Conservation (phyloP, 1,284 basidiomycete genomes). For the Afroboletus lepidellus region DNA sequence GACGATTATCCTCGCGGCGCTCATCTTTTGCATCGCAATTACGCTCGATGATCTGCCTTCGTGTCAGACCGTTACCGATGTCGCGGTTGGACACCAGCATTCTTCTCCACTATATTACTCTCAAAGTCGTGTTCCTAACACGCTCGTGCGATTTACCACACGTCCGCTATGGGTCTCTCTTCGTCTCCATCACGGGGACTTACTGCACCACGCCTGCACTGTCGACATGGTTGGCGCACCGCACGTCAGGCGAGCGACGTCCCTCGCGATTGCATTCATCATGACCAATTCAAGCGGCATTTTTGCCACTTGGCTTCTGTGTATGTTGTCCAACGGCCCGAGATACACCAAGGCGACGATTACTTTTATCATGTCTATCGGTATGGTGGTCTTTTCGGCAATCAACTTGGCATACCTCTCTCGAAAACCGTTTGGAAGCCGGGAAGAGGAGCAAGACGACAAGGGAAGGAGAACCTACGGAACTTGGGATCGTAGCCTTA, state of each 20-base stretch:
- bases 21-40: background rate
- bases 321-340: slow-evolving; percentile 42
- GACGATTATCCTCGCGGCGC: background rate
- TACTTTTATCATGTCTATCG: slow-evolving; percentile 38
- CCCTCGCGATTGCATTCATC: slow-evolving; percentile 54
- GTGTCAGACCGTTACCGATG: slow-evolving; percentile 44
- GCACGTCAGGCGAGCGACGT: slow-evolving; percentile 52
- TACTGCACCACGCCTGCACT: slow-evolving; percentile 45
- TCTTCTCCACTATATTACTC: slow-evolving; percentile 38
- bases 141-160: slow-evolving; percentile 21
- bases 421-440: slow-evolving; percentile 25
- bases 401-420: slow-evolving; percentile 32
- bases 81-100: slow-evolving; percentile 40
- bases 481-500: slow-evolving; percentile 32
- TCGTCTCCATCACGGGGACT: slow-evolving; percentile 48
- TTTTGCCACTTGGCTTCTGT: slow-evolving; percentile 54
- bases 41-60: slow-evolving; percentile 42
- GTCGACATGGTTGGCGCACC: slow-evolving; percentile 51
- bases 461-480: slow-evolving; percentile 18
- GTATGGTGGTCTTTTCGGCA: slow-evolving; percentile 34
- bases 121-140: background rate
- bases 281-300: slow-evolving; percentile 58
- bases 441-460: slow-evolving; percentile 14
- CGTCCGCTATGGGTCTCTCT: slow-evolving; percentile 49
- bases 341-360: slow-evolving; percentile 42